These are phyloP conservation scores for Chlorella sp. DNA, from an alignment of 139 green algal genomes.

Conservation along the genomic window DNA sequence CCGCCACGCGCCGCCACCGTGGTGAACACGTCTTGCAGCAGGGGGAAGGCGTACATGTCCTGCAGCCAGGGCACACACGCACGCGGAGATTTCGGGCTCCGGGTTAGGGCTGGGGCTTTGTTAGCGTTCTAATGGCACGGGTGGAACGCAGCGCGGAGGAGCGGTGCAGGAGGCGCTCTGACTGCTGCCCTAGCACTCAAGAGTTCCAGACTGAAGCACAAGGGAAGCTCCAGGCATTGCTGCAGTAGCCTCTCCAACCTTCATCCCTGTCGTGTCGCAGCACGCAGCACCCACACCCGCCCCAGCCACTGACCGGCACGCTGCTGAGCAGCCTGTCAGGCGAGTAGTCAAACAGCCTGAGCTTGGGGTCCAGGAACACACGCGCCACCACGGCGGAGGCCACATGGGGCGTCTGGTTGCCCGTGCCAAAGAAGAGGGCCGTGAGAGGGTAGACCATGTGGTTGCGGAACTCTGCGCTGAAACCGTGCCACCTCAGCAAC, in stretches of 20 bases:
- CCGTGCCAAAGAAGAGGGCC: slow-evolving; percentile 69
- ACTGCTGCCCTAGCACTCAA: too few species aligned
- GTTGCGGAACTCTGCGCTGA: slow-evolving; percentile 52
- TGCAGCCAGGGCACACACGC: neutral
- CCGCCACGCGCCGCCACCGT: slow-evolving; percentile 22
- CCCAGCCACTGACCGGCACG: slow-evolving; percentile 26
- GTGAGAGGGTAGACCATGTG: slow-evolving; percentile 63
- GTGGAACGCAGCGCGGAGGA: too few species aligned
- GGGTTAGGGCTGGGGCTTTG: too few species aligned
- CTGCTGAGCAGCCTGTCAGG: slow-evolving; percentile 46
- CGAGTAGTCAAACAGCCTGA: slow-evolving; percentile 65
- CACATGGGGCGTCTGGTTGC: slow-evolving; percentile 64
- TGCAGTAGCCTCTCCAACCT: too few species aligned
- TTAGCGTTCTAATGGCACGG: too few species aligned
- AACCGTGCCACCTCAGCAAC: slow-evolving; percentile 41
- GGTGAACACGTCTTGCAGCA: slow-evolving; percentile 38
- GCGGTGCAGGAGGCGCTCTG: too few species aligned
- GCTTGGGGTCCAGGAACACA: slow-evolving; percentile 62
- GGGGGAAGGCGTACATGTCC: slow-evolving; percentile 70
- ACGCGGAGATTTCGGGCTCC: neutral
- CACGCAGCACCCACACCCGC: too few species aligned
- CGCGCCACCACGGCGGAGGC: slow-evolving; percentile 51
- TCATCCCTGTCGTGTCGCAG: too few species aligned
- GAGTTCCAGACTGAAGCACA: too few species aligned
- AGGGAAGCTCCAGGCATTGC: too few species aligned